Evolutionary conservation across 2,329 filamentous ascomycete species (phyloP).

Genomic region (Drechslerella dactyloides): DNA sequence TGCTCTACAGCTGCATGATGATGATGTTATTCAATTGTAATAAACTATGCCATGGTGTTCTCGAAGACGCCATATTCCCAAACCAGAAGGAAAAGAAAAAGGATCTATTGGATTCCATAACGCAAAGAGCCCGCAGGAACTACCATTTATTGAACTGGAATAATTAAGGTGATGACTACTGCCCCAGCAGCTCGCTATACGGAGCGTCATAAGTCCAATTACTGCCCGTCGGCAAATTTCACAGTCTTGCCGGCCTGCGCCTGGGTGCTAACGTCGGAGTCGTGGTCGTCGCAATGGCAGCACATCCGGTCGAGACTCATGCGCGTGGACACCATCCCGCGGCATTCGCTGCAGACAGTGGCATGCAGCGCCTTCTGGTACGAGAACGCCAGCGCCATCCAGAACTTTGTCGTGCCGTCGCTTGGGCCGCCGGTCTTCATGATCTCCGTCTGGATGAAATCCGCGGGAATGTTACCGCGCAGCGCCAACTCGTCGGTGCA

Average conservation of each 20-base stretch:
- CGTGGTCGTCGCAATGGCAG: constrained; percentile 31
- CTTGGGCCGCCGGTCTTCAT: not conserved
- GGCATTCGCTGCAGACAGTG: constrained; percentile 32
- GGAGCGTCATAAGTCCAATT: too few relatives aligned
- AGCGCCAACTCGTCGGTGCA: constrained; percentile 43
- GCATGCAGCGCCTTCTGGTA: constrained; percentile 39
- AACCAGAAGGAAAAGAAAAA: too few relatives aligned
- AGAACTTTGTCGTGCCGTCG: constrained; percentile 14
- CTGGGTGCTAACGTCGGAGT: constrained; percentile 1
- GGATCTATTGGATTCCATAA: too few relatives aligned
- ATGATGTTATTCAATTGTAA: too few relatives aligned
- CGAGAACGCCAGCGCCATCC: constrained; percentile 30
- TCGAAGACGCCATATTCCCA: too few relatives aligned
- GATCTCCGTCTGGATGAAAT: constrained; percentile 3
- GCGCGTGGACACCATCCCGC: constrained; percentile 19
- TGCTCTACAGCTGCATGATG: too few relatives aligned
- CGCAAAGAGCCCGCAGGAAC: too few relatives aligned
- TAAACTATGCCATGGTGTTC: too few relatives aligned
- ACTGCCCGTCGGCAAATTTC: too few relatives aligned
- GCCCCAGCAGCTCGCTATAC: too few relatives aligned
- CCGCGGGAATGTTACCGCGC: constrained; percentile 7
- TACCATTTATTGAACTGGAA: too few relatives aligned
- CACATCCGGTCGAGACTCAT: constrained; percentile 31
- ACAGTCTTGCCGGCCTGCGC: not conserved
- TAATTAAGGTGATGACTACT: too few relatives aligned